A percentile compares a stretch with the other conserved stretches of the same genome.
phyloP scores from a whole-genome alignment of 106 monocot genomes.

The Narthecium ossifragum region DNA sequence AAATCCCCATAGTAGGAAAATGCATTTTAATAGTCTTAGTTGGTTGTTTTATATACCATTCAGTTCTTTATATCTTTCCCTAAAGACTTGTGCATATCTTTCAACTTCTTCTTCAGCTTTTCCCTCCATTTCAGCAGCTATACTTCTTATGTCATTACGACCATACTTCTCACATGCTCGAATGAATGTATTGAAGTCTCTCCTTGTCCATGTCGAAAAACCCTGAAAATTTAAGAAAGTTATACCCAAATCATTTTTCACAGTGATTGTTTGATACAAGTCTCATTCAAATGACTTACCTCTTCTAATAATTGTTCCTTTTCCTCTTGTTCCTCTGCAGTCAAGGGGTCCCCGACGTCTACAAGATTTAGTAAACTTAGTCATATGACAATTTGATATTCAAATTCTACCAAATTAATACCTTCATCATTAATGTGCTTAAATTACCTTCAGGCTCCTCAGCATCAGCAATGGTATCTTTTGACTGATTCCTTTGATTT shows the following conservation, averaged over 20 bases:
- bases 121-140: conserved; percentile 91
- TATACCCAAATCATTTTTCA: no score
- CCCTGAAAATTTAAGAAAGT: conserved; percentile 37
- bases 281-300: conserved; percentile 35
- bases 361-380: no score
- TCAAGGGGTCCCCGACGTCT: conserved; percentile 74
- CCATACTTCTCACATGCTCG: conserved; percentile 97
- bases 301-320: conserved; percentile 88
- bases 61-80: conserved; percentile 84
- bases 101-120: conserved; percentile 91
- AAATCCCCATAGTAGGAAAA: no score
- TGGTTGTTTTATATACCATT: conserved; percentile 39
- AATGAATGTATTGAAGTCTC: conserved; percentile 91
- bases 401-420: neutral
- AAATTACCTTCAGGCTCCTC: conserved; percentile 37
- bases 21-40: neutral
- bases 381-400: neutral
- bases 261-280: no score
- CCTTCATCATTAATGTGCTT: neutral
- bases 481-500: conserved; percentile 29
- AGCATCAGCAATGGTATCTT: conserved; percentile 30
- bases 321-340: conserved; percentile 86
- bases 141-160: conserved; percentile 79
- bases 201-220: conserved; percentile 88
- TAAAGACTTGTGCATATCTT: conserved; percentile 84